Evolutionary conservation across 2,329 filamentous ascomycete genomes (phyloP).

Genomic region (Aspergillus niger): DNA sequence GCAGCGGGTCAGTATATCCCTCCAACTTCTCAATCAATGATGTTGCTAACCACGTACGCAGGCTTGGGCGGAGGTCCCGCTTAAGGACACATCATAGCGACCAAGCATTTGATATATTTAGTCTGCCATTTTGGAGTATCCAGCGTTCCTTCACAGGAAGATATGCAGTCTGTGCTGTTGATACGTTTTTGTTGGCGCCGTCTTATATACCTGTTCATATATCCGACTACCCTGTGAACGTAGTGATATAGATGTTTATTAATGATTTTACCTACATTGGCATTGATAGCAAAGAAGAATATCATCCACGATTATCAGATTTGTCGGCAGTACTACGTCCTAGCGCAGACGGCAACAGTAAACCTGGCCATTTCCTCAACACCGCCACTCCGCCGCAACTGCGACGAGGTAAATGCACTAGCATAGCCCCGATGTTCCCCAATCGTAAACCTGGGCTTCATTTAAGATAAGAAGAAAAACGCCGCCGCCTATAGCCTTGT

Average conservation of each 20-base stretch:
- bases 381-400: too few species aligned
- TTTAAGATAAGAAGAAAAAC: too few species aligned
- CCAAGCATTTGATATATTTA: background rate
- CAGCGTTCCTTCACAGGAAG: background rate
- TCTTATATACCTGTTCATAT: background rate
- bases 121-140: background rate
- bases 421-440: too few species aligned
- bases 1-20: constrained; percentile 62
- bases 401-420: too few species aligned
- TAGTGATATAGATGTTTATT: background rate
- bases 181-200: background rate
- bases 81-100: background rate
- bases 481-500: too few species aligned
- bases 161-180: background rate
- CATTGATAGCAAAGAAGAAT: too few species aligned
- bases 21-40: background rate
- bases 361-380: too few species aligned
- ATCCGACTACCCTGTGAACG: background rate
- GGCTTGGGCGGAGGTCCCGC: constrained; percentile 16
- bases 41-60: constrained; percentile 4
- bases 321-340: too few species aligned
- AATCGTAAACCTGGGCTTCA: too few species aligned
- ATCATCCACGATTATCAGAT: too few species aligned
- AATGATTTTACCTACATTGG: background rate
- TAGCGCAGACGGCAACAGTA: too few species aligned